Evolutionary conservation across 2,329 filamentous ascomycete species (phyloP).

Genomic region (Elsinoe australis): DNA sequence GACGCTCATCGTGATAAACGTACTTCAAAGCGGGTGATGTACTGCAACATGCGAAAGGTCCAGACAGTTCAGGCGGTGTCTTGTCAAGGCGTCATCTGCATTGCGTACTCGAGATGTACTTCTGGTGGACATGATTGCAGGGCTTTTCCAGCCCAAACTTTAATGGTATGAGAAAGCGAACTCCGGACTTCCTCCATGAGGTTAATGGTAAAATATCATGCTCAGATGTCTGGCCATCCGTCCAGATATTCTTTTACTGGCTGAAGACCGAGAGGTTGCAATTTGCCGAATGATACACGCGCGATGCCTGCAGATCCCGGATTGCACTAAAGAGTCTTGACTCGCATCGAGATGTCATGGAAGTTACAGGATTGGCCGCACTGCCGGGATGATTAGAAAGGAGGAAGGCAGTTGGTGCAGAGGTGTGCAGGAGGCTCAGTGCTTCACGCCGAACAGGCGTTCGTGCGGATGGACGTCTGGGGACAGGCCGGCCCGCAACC

Average conservation of each 20-base stretch:
- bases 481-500: background rate
- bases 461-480: background rate
- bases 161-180: no score
- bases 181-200: constrained; percentile 10
- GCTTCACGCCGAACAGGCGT: constrained; percentile 12
- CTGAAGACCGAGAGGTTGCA: background rate
- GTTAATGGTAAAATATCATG: no score
- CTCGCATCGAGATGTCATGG: constrained; percentile 9
- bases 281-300: constrained; percentile 6
- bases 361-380: constrained; percentile 7
- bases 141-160: no score
- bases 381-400: no score
- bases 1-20: no score
- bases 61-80: no score
- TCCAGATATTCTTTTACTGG: background rate
- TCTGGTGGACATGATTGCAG: background rate
- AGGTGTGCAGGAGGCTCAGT: no score
- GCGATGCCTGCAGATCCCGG: constrained; percentile 6
- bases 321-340: background rate
- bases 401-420: background rate
- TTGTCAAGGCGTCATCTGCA: no score
- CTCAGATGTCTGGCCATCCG: background rate
- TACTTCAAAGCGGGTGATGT: no score
- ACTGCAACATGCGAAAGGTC: background rate
- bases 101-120: no score